phyloP scores from a whole-genome alignment of 352 stramenopile species.

The Phytophthora podocarpi region DNA sequence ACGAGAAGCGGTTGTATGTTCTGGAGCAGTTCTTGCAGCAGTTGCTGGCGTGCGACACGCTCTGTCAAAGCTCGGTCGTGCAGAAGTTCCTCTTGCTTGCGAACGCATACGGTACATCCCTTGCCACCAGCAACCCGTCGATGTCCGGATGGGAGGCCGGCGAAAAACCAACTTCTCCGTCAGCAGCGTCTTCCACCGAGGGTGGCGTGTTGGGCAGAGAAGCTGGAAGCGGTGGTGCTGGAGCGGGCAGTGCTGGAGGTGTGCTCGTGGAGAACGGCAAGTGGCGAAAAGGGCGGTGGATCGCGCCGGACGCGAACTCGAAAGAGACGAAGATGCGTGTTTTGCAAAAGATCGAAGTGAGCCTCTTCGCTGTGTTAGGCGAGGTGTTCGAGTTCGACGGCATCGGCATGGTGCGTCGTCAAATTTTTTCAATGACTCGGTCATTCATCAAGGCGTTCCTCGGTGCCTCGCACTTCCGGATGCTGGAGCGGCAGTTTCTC shows the following conservation, averaged over 20 bases:
- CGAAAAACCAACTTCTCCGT: conserved; percentile 21
- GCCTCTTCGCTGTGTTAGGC: conserved; percentile 71
- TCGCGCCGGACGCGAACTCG: conserved; percentile 65
- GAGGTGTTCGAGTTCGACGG: conserved; percentile 89
- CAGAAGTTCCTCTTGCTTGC: conserved; percentile 76
- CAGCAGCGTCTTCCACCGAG: conserved; percentile 6
- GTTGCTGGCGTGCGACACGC: conserved; percentile 66
- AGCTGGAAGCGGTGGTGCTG: conserved; percentile 3
- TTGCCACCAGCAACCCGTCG: conserved; percentile 4
- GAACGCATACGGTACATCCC: conserved; percentile 29
- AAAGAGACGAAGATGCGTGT: conserved; percentile 86
- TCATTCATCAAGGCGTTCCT: conserved; percentile 86
- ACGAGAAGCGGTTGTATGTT: conserved; percentile 69
- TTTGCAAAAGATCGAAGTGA: conserved; percentile 82
- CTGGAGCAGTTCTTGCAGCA: conserved; percentile 77
- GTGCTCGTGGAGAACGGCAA: conserved; percentile 77
- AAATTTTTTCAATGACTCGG: conserved; percentile 85
- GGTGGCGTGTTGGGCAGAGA: conserved; percentile 12
- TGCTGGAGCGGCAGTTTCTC: conserved; percentile 81
- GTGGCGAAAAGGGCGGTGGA: conserved; percentile 61
- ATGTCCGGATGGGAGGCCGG: conserved; percentile 24
- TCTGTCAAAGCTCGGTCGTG: conserved; percentile 75
- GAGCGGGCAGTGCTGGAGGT: conserved; percentile 4
- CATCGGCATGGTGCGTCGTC: conserved; percentile 76
- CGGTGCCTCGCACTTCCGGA: conserved; percentile 79